phyloP scores from a whole-genome alignment of 805 yeast genomes.

The Saccharomyces cerevisiae region DNA sequence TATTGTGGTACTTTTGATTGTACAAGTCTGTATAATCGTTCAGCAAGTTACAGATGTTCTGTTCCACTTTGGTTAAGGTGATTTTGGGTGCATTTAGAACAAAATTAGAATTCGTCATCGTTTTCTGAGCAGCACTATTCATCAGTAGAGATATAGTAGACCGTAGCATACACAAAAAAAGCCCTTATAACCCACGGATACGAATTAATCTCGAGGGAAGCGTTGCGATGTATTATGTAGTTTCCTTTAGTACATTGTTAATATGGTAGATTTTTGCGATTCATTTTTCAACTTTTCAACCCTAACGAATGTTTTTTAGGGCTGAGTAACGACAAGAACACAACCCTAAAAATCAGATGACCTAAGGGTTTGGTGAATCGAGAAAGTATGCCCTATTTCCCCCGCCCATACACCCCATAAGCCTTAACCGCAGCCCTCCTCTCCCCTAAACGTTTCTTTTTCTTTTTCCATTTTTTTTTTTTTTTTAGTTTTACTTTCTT shows the following conservation, averaged over 20 bases:
- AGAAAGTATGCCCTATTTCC: background rate
- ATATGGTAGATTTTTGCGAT: background rate
- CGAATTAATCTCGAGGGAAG: background rate
- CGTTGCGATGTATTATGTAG: background rate
- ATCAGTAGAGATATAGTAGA: background rate
- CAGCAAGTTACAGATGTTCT: slow-evolving; percentile 21
- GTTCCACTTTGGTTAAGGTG: slow-evolving; percentile 18
- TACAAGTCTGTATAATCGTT: slow-evolving; percentile 26
- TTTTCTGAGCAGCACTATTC: background rate
- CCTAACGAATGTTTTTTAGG: background rate
- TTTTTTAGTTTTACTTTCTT: background rate
- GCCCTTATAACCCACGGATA: background rate
- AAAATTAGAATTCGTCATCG: background rate
- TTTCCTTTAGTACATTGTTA: background rate
- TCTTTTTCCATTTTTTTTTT: background rate
- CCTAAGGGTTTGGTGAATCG: background rate
- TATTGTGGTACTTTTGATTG: slow-evolving; percentile 7
- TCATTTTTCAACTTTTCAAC: background rate
- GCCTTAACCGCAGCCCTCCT: background rate
- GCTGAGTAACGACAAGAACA: background rate
- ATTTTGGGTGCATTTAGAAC: slow-evolving; percentile 5
- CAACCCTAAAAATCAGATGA: background rate
- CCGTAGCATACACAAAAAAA: background rate
- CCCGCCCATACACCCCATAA: background rate
- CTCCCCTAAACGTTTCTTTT: background rate